Evolutionary conservation across 768 basidiomycete species (phyloP), one percentile per base, ranked within the genome.

Genomic region (Rhodotorula babjevae): DNA sequence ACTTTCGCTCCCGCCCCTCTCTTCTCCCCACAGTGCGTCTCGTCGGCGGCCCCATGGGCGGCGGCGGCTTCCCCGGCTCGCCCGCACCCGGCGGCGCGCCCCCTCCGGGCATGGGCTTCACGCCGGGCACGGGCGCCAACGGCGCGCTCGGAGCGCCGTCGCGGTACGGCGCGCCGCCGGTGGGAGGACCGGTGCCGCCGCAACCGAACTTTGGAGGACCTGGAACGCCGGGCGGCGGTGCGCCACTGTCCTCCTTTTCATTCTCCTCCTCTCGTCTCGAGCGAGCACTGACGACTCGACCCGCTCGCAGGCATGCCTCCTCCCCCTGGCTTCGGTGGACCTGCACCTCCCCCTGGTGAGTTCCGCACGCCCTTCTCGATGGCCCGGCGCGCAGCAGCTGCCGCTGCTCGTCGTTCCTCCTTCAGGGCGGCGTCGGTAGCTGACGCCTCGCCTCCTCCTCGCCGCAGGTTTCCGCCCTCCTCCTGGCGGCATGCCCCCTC

Each of bases 391-490:
- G 33, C 23, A 21, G 3, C 12, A 25, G 25, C 15, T 42, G 14
- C 57, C 36, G 21, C 59, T 44, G 19, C 44, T 2, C 6, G 14
- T 46, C 44, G 44, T 2, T 11, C 14, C n/a, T n/a, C n/a, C n/a
- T n/a, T n/a, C n/a, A n/a, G n/a, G n/a, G n/a, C n/a, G n/a, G n/a
- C n/a, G n/a, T n/a, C n/a, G n/a, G n/a, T n/a, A n/a, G n/a, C n/a
- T n/a, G n/a, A n/a, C n/a, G n/a, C n/a, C n/a, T n/a, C n/a, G n/a
- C n/a, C n/a, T n/a, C n/a, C n/a, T n/a, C 46, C 29, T 29, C 1
- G 42, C 0, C n/a, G 3, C 58, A 67, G 70, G 71, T 25, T 67
- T 72, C 65, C 65, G 65, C 36, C 70, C 73, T 33, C 73, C 73
- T 18, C 72, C 72, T n/a, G 71, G 71, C 31, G 55, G 50, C 33